These are phyloP conservation scores for Naganishia vishniacii DNA, from an alignment of 768 basidiomycete species.

Conservation along the genomic window DNA sequence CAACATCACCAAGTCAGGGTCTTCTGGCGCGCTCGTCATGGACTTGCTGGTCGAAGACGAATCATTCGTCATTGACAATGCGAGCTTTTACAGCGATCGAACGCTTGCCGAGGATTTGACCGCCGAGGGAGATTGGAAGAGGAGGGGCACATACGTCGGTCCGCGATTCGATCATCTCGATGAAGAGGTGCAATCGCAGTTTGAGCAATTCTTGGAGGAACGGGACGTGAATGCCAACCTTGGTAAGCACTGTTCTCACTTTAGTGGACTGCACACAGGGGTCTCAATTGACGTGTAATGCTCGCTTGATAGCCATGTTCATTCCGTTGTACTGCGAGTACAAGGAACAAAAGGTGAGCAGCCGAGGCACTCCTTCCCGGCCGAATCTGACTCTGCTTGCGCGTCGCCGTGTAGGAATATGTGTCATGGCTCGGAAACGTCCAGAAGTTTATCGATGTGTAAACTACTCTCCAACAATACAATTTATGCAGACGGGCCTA, in stretches of 20 bases:
- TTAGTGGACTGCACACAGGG: too few species aligned
- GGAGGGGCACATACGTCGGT: conserved; percentile 84
- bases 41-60: conserved; percentile 44
- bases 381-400: conserved; percentile 18
- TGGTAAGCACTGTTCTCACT: conserved; percentile 30
- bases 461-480: background rate
- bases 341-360: conserved; percentile 82
- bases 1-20: conserved; percentile 66
- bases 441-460: conserved; percentile 67
- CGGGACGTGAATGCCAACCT: conserved; percentile 77
- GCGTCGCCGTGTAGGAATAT: conserved; percentile 70
- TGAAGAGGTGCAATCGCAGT: conserved; percentile 76
- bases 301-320: conserved; percentile 64
- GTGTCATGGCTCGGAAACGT: conserved; percentile 78
- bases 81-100: conserved; percentile 67
- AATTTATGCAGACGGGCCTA: too few species aligned
- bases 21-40: conserved; percentile 61
- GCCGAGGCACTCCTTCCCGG: conserved; percentile 1
- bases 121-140: conserved; percentile 88
- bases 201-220: conserved; percentile 82
- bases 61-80: conserved; percentile 66
- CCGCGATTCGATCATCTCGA: conserved; percentile 94
- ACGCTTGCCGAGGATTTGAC: conserved; percentile 69
- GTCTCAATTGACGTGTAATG: too few species aligned
- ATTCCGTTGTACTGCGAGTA: conserved; percentile 78